Conservation (phyloP, 2,329 filamentous ascomycete genomes). For the Aspergillus ochraceoroseus region DNA sequence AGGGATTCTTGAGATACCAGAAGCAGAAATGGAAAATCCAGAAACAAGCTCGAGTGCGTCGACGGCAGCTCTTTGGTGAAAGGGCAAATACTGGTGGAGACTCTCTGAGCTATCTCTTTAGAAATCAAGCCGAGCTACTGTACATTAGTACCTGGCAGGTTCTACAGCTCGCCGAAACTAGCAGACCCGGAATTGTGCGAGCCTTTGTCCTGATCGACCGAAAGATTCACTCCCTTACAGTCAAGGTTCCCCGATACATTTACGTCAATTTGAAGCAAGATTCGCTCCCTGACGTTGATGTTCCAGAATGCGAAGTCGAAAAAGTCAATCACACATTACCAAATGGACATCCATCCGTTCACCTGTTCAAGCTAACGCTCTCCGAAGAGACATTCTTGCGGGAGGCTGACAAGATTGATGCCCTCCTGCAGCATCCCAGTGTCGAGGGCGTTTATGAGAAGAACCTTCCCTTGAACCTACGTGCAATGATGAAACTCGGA, state of each 20-base stretch:
- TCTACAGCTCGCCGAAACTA: constrained; percentile 75
- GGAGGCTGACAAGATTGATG: constrained; percentile 74
- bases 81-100: constrained; percentile 59
- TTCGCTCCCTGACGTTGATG: constrained; percentile 80
- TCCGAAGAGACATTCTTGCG: constrained; percentile 81
- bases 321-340: constrained; percentile 91
- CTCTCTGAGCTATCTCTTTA: constrained; percentile 67
- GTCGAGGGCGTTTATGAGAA: constrained; percentile 97
- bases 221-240: constrained; percentile 80
- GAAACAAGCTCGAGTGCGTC: constrained; percentile 76
- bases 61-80: constrained; percentile 90
- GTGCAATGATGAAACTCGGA: constrained; percentile 83
- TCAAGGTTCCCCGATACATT: constrained; percentile 82
- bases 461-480: constrained; percentile 77
- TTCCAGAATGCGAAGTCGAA: constrained; percentile 80
- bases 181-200: constrained; percentile 76
- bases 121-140: constrained; percentile 83
- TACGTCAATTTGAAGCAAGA: constrained; percentile 88
- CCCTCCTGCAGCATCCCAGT: constrained; percentile 84
- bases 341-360: constrained; percentile 88
- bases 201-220: constrained; percentile 90
- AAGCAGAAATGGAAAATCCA: constrained; percentile 99
- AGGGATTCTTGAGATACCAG: constrained; percentile 83
- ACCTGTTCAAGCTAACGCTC: constrained; percentile 91
- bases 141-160: constrained; percentile 96